Evolutionary conservation across 2,329 filamentous ascomycete genomes (phyloP), one percentile per base, ranked within the genome.

Genomic region (Xylariaceae sp.): DNA sequence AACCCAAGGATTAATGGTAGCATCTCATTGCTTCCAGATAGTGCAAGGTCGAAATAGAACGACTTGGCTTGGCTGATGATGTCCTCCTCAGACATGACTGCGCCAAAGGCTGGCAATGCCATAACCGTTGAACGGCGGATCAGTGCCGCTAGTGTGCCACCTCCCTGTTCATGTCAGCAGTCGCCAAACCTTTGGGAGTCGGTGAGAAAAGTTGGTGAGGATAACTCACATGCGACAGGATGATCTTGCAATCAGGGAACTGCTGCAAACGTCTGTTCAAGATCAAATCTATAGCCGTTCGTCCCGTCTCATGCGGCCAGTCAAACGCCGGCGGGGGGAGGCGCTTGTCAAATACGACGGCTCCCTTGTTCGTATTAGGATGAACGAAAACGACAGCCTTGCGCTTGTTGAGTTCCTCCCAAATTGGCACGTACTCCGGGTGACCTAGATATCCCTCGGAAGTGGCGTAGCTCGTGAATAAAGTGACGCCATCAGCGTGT

Each of bases 241-340:
- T 36, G 10, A 36, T 36, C 34, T 36, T 36, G 10, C 10, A 8
- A n/a, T 36, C 34, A 16, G 34, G 34, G 19, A 36, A 36, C 34
- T 36, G 34, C 34, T 36, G 34, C 14, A 20, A 16, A 16, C 34
- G 14, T 16, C 34, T 36, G 34, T 36, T 36, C 7, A 36, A 16
- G 17, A 36, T 36, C 37, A 39, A 10, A 21, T 39, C 37, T 21
- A 39, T 19, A 6, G 37, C 37, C 17, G 37, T 22, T 10, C 37
- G 37, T 10, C 16, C 37, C 20, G 37, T 39, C 37, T 39, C 37
- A 21, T 39, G 37, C 11, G 37, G 37, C 16, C n/a, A 39, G 20
- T 39, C 37, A 16, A 39, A 20, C 10, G 21, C 37, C 11, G 37
- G 37, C 37, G 16, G 6, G 16, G 37, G 37, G 6, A 39, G 37